phyloP scores from a whole-genome alignment of 2,329 filamentous ascomycete species.

The Grosmannia huntii region DNA sequence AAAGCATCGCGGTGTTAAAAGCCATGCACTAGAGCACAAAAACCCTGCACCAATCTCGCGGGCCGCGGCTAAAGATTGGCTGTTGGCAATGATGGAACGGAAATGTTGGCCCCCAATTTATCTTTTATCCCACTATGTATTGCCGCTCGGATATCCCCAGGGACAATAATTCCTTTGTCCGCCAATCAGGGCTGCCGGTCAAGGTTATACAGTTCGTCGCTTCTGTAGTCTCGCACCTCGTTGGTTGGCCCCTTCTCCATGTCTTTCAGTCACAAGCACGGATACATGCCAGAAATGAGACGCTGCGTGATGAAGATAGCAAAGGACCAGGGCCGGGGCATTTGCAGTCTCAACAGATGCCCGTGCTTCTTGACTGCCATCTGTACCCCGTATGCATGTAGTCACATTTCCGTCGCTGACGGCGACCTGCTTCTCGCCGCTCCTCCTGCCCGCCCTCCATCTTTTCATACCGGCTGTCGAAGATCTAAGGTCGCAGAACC shows the following conservation, averaged over 20 bases:
- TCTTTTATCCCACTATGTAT: background rate
- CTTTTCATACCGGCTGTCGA: background rate
- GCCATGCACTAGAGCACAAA: background rate
- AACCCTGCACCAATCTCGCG: background rate
- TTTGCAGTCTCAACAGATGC: background rate
- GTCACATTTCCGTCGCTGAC: background rate
- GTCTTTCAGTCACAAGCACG: background rate
- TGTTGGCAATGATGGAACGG: background rate
- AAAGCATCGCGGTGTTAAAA: background rate
- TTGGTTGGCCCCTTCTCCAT: background rate
- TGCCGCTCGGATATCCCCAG: background rate
- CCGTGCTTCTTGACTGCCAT: background rate
- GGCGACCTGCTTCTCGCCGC: background rate
- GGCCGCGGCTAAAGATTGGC: background rate
- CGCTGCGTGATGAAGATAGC: background rate
- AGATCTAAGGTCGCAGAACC: slow-evolving; percentile 9
- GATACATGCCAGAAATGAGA: background rate
- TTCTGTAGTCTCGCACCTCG: background rate
- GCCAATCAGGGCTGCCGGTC: slow-evolving; percentile 2
- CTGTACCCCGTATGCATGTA: background rate
- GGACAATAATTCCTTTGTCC: background rate
- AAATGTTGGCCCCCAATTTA: background rate
- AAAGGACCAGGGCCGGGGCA: background rate
- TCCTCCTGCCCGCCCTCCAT: background rate
- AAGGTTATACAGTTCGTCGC: background rate